Evolutionary conservation across 2,329 filamentous ascomycete species (phyloP), one percentile per base, ranked within the genome.

Genomic region (Fusarium citri): DNA sequence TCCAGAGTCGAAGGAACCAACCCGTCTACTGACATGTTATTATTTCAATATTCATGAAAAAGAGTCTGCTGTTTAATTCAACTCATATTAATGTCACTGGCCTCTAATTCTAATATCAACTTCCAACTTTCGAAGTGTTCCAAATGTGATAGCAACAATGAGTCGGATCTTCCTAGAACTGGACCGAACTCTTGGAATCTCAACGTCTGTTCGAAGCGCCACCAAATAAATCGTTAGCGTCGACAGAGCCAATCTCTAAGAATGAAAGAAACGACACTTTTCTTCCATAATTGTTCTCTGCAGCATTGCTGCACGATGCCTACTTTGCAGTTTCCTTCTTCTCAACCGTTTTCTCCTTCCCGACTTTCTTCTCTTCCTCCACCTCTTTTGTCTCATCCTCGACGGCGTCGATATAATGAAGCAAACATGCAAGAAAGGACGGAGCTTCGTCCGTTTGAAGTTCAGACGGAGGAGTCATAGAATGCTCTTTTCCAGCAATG

Each of bases 91-190:
- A 37, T 37, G 6, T 2, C 18, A 8, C n/a, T 26, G 20, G 4
- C 4, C 7, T 55, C 23, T 70, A 31, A 43, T 30, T 55, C 10
- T 50, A 30, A n/a, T 23, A 14, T 31, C 22, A 31, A 6, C 49
- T 43, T 28, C 14, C 48, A 25, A 41, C 26, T 11, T 23, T 20
- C 20, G 41, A 51, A 51, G 25, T 23, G 20, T 34, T 20, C 42
- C 34, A 23, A 34, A 18, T 55, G 16, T 45, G 41, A 57, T 71
- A 58, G 68, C 64, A 66, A 66, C 31, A 54, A 57, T 66, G 37
- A 48, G 50, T 34, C 42, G 49, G 41, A 25, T 55, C 55, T 55
- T 54, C 55, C 42, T 42, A 48, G 49, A 56, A 43, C 40, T 42
- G 20, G n/a, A 14, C 25, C n/a, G n/a, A n/a, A n/a, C 40, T 30